Evolutionary conservation across 768 basidiomycete genomes (phyloP), one percentile per base, ranked within the genome.

Genomic region (Fistulinella prunicolor): DNA sequence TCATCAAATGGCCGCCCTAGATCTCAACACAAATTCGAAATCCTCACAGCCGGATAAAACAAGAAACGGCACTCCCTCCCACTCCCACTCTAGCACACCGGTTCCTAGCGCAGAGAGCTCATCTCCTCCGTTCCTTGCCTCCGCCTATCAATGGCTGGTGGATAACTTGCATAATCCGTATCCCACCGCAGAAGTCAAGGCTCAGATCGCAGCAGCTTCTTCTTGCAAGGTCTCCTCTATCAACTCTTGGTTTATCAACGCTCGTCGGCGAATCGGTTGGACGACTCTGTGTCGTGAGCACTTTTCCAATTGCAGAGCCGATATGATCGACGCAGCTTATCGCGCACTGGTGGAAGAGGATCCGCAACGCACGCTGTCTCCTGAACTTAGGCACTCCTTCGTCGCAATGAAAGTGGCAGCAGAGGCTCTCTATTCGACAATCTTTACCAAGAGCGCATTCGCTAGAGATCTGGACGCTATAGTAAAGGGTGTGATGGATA

Each of bases 201-300:
- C 71, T 2, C 46, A 12, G 0, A 41, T 60, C 0, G 55, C 58
- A 4, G 58, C 71, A 0, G 53, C 59, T 0, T 64, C 55, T 28
- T 21, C 51, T 54, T 9, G 19, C 49, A 3, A 67, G 56, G 10
- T 51, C 0, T 51, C 58, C 36, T 67, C 70, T 0, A 43, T 82
- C 36, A 71, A 73, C 32, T 53, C 58, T 0, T 81, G 81, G 81
- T 82, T 81, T 26, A 53, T 69, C 17, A 71, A 73, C 8, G 66
- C 63, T 1, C 71, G 80, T 1, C 73, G 72, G 19, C 71, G 78
- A 0, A 80, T 81, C 0, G 80, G 80, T 0, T 82, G 80, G 81
- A 80, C 73, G 9, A 13, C 45, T 0, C 42, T 80, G 0, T 71
- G 75, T 4, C 66, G 64, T 1, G 54, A 60, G 3, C 23, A 21